These are phyloP conservation scores for Mortierella antarctica DNA, from an alignment of 192 early-diverging fungal genomes.

Conservation along the genomic window DNA sequence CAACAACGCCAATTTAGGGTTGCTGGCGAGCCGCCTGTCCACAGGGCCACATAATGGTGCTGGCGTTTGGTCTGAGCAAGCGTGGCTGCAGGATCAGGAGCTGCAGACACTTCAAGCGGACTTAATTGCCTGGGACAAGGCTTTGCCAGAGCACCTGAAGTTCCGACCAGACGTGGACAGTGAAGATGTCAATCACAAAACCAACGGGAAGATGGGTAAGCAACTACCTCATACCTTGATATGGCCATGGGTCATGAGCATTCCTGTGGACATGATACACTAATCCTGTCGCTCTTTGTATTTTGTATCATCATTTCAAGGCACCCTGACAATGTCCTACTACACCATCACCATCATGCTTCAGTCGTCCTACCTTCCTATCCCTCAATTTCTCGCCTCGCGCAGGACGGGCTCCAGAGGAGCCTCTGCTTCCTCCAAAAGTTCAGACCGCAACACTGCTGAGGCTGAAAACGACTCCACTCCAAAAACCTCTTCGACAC, in stretches of 20 bases:
- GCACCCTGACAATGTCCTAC: conserved; percentile 15
- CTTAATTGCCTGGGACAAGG: conserved; percentile 21
- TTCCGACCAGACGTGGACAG: conserved; percentile 20
- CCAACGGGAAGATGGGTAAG: conserved; percentile 28
- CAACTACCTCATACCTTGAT: neutral
- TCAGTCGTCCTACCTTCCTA: conserved; percentile 31
- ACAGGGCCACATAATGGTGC: no score
- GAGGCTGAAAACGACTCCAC: neutral
- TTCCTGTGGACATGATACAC: neutral
- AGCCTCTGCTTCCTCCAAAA: neutral
- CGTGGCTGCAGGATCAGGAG: conserved; percentile 28
- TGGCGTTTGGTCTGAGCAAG: conserved; percentile 22
- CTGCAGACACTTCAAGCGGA: conserved; percentile 15
- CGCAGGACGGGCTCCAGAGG: neutral
- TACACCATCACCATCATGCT: conserved; percentile 43
- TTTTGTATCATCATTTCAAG: neutral
- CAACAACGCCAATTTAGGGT: neutral
- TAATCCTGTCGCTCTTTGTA: neutral
- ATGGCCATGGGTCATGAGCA: no score
- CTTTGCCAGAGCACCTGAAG: conserved; percentile 7
- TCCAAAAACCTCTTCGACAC: neutral
- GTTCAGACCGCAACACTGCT: neutral
- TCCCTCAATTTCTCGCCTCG: neutral
- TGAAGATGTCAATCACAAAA: conserved; percentile 14
- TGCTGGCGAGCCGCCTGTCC: no score